Evolutionary conservation across 192 early-diverging fungal species (phyloP), one percentile per base, ranked within the genome.

Genomic region (Entomortierella lignicola): DNA sequence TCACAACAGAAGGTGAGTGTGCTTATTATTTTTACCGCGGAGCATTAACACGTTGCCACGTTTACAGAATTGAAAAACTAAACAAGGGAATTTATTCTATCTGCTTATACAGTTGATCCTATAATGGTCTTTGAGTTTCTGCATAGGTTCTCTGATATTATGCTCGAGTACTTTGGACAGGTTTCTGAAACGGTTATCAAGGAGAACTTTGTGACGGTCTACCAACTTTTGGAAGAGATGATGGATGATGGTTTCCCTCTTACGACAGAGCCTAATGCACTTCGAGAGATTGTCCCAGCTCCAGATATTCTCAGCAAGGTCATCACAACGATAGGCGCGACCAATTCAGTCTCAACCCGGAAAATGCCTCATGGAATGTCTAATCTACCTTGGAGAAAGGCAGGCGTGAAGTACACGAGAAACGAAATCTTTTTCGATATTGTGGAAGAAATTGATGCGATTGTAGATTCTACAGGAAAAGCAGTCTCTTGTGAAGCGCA

Each of bases 381-480:
- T 11, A 89, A 84, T 67, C 88, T 96, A 23, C 94, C 95, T 11
- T 99, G 97, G 97, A 85, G 97, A 59, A 87, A 90, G 43, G 84
- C 87, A 27, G 94, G 94, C 27, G 92, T 98, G 39, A 92, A 94
- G 77, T 94, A 99, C 70, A 84, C 89, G 2, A 89, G 89, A 52
- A 99, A 99, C 85, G 96, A 99, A 81, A 92, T 99, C 60, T 97
- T 94, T 70, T 91, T 99, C 69, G 97, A 99, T 71, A 87, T 99
- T 25, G 82, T 92, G 21, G 97, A 99, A 84, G 91, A 93, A 34
- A 86, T 99, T 30, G 93, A 99, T 81, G 91, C 91, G 4, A 91
- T 94, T 17, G 80, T 95, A 13, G 94, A 95, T 71, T 82, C 89
- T 18, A 89, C 86, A 65, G 93, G 93, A 21, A 81, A 88, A 21